Evolutionary conservation across 2,329 filamentous ascomycete species (phyloP).

Genomic region (Apiospora rasikravindrae): DNA sequence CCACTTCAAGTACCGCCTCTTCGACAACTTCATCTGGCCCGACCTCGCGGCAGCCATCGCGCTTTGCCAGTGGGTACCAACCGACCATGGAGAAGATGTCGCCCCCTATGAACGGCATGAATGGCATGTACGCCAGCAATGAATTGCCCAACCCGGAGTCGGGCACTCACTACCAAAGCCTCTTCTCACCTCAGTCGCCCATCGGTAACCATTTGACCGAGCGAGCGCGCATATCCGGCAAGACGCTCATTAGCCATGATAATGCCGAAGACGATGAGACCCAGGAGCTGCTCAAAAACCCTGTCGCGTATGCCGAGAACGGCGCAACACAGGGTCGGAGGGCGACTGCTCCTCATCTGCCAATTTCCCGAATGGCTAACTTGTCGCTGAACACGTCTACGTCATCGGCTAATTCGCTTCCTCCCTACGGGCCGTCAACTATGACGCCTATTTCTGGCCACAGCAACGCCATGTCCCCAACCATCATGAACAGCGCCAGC

Average conservation of each 20-base stretch:
- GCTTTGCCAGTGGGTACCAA: constrained; percentile 65
- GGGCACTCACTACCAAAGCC: constrained; percentile 59
- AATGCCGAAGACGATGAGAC: constrained; percentile 74
- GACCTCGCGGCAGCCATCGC: constrained; percentile 58
- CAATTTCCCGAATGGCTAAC: constrained; percentile 69
- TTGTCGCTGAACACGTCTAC: constrained; percentile 75
- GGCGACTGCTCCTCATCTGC: constrained; percentile 74
- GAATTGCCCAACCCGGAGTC: constrained; percentile 66
- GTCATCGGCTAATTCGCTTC: constrained; percentile 62
- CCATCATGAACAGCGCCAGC: constrained; percentile 51
- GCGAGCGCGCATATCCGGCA: constrained; percentile 65
- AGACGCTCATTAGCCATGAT: constrained; percentile 74
- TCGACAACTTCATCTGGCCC: constrained; percentile 52
- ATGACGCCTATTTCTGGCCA: constrained; percentile 48
- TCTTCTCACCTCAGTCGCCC: constrained; percentile 77
- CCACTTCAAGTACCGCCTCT: constrained; percentile 48
- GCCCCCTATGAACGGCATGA: constrained; percentile 59
- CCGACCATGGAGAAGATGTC: constrained; percentile 66
- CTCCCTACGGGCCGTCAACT: constrained; percentile 47
- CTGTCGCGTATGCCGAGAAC: constrained; percentile 76
- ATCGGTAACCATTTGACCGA: constrained; percentile 73
- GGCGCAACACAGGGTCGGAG: constrained; percentile 65
- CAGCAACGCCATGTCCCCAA: constrained; percentile 60
- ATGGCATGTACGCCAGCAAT: constrained; percentile 45
- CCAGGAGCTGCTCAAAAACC: constrained; percentile 72